These are phyloP conservation scores for Xylaria sp. DNA, from an alignment of 495 filamentous ascomycete genomes.

Conservation along the genomic window DNA sequence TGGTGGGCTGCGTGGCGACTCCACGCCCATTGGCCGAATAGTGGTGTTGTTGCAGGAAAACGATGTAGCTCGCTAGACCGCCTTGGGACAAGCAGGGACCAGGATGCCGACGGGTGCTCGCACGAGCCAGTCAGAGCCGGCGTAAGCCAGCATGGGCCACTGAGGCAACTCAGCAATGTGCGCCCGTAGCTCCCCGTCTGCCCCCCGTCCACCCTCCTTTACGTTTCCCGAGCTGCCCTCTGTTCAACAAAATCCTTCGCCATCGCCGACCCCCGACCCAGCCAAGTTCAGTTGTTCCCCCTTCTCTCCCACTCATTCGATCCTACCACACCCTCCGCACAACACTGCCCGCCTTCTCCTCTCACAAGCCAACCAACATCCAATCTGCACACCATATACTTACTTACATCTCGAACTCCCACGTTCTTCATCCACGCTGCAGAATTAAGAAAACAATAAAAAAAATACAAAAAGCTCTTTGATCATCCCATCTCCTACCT, in stretches of 20 bases:
- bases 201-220: conserved; percentile 29
- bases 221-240: conserved; percentile 16
- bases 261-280: conserved; percentile 43
- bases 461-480: conserved; percentile 26
- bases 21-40: conserved; percentile 20
- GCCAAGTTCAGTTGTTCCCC: conserved; percentile 37
- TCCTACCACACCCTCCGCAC: conserved; percentile 46
- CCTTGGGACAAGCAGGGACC: conserved; percentile 9
- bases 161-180: conserved; percentile 28
- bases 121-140: conserved; percentile 21
- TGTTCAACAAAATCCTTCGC: conserved; percentile 48
- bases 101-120: conserved; percentile 20
- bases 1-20: conserved; percentile 21
- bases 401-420: conserved; percentile 23
- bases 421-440: conserved; percentile 2
- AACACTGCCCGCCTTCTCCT: conserved; percentile 41
- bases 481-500: conserved; percentile 19
- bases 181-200: conserved; percentile 8
- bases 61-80: conserved; percentile 10
- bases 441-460: conserved; percentile 25
- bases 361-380: conserved; percentile 37
- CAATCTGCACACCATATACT: conserved; percentile 31
- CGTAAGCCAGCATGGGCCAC: conserved; percentile 19
- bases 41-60: conserved; percentile 21
- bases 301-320: conserved; percentile 43